phyloP scores from a whole-genome alignment of 2,329 filamentous ascomycete genomes.

The Hypoxylon sp. region DNA sequence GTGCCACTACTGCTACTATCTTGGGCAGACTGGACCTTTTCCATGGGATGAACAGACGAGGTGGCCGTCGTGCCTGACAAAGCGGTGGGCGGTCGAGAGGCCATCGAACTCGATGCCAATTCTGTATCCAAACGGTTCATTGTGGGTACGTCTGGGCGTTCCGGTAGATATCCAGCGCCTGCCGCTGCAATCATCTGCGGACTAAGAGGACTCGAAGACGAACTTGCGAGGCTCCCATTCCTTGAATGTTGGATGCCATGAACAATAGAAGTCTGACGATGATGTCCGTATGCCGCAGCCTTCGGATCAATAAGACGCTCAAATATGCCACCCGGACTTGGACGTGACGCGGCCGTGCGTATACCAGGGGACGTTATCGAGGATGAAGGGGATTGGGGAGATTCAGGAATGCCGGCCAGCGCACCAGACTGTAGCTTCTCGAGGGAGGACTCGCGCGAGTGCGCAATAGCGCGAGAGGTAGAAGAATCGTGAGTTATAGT shows the following conservation, averaged over 20 bases:
- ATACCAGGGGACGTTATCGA: slow-evolving; percentile 58
- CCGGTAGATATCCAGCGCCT: slow-evolving; percentile 68
- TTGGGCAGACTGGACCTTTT: slow-evolving; percentile 64
- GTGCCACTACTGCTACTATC: slow-evolving; percentile 61
- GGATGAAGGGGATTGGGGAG: slow-evolving; percentile 50
- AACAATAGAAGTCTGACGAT: slow-evolving; percentile 96
- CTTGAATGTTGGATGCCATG: slow-evolving; percentile 94
- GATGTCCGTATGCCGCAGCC: slow-evolving; percentile 80
- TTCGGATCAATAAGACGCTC: slow-evolving; percentile 72
- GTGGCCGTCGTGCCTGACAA: slow-evolving; percentile 62
- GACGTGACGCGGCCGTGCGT: slow-evolving; percentile 60
- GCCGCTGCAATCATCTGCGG: slow-evolving; percentile 85
- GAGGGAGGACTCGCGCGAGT: slow-evolving; percentile 72
- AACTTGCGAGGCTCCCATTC: slow-evolving; percentile 85
- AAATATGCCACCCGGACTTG: slow-evolving; percentile 60
- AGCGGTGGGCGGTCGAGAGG: slow-evolving; percentile 63
- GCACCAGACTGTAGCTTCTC: slow-evolving; percentile 64
- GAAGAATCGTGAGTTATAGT: slow-evolving; percentile 60
- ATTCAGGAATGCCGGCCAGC: slow-evolving; percentile 54
- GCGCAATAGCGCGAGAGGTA: slow-evolving; percentile 60
- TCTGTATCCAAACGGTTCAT: slow-evolving; percentile 65
- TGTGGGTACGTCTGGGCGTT: slow-evolving; percentile 67
- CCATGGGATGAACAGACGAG: slow-evolving; percentile 56
- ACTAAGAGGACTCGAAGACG: slow-evolving; percentile 86
- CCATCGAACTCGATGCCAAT: slow-evolving; percentile 53